Base-by-base conservation (phyloP, 768 basidiomycete genomes). In the Xerocomus potaroensis region DNA sequence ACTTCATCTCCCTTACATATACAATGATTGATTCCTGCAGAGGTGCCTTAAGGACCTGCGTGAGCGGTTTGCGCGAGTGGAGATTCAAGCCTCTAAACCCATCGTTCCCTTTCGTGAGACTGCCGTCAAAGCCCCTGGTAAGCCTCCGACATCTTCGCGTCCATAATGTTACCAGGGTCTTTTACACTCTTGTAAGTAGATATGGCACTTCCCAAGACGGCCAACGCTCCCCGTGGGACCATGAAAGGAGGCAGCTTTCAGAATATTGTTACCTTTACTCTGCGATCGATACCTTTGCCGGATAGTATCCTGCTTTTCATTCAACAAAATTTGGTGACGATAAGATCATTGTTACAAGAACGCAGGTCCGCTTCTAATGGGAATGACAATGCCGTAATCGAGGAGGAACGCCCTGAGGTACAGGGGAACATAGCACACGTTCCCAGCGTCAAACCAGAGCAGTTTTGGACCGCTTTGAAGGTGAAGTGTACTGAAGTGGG, bases 31-130 rank as follows among this genome's bases (percentile, higher is more conserved):
- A 42, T 32, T 47, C 37, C 30, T 26, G 12, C 63, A 97, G 93
- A 81, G 96, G 52, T 99, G 96, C 65, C 69, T 98, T 34, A 95
- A 92, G 67, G 96, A 98, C 65, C 72, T 99, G n/a, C 79, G 88
- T 18, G 96, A 98, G 64, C 77, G 96, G 29, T 98, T 97, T 65
- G 95, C 96, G 3, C 79, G 83, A 49, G 82, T 97, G 27, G 91
- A 91, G 38, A 93, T 99, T 24, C 91, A 93, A 56, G 84, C 87
- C 2, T 97, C 94, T 1, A 83, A 92, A 57, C 93, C 94, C 0
- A 97, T 98, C 47, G 96, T 99, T 3, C 96, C 96, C 10, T 99
- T 97, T 73, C 79, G 96, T 32, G 96, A 98, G 67, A 97, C 96
- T 0, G 89, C 91, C 0, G 78, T 95, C 12, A 87, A 81, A 56